Evolutionary conservation across 2,329 filamentous ascomycete genomes (phyloP), one percentile per base, ranked within the genome.

Genomic region (Fusarium verticillioides): DNA sequence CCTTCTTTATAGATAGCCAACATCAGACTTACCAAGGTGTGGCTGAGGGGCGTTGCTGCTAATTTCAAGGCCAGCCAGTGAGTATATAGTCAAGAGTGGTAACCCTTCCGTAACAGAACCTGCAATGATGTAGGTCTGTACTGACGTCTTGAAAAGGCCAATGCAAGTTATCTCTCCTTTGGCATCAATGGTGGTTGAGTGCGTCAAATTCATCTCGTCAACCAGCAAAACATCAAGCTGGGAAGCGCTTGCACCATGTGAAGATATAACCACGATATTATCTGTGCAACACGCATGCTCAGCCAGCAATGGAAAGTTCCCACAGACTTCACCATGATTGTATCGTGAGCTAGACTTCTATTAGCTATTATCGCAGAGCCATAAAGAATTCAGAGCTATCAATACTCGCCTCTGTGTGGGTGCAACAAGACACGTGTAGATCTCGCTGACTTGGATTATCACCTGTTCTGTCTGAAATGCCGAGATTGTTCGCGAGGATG

Each of bases 401-500:
- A 13, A 32, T 15, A 56, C 46, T 68, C 52, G 42, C 85, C 80
- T 83, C 65, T 81, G 78, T 9, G 73, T 73, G 7, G 78, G 70
- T 6, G 78, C 80, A 21, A 84, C 71, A 47, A 88, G 74, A 12
- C 84, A 85, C 6, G 87, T 79, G 23, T 76, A 82, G 36, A 78
- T 80, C 60, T 88, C 86, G 2, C 90, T 91, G 8, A 91, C 82
- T 74, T 92, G 90, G 5, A 90, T 79, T 9, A 87, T 82, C 4
- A 77, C 80, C 7, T 81, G 78, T 9, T 79, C 74, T 16, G 82
- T 75, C 37, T 83, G 81, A 7, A 79, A 78, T 18, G 85, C 83
- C 26, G 84, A 83, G 32, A 92, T 80, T 1, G 90, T 92, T 49
- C 86, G 83, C 8, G 85, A 87, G 5, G 80, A 80, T 21, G 87